Evolutionary conservation across 768 basidiomycete species (phyloP), one percentile per base, ranked within the genome.

Genomic region (Tephrocybe sp.): DNA sequence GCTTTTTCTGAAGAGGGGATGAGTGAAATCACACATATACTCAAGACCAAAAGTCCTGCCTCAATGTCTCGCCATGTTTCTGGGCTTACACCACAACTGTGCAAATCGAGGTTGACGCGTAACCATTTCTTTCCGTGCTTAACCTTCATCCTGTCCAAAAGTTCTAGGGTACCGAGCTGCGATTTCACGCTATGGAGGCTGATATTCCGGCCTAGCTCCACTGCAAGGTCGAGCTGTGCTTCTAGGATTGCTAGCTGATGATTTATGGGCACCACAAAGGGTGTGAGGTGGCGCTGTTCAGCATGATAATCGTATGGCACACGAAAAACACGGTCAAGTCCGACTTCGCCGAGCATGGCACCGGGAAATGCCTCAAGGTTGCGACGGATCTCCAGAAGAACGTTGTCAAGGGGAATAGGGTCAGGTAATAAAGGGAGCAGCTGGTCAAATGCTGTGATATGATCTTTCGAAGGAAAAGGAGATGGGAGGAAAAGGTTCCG

Each of bases 271-370:
- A 89, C 81, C 36, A 77, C 76, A 69, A 97, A 94, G 2, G 83
- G 82, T 3, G 93, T 88, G 29, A 94, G 68, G 43, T 73, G 66
- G 37, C 80, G 80, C 2, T 75, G 70, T 12, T 66, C 69, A 12
- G 75, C 70, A 13, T 68, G 68, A 21, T 75, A 78, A 45, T 81
- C 71, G 53, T 76, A 75, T 0, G 91, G 86, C 19, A 95, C 74
- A 23, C 88, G 83, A 57, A 88, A 88, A 13, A 75, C 72, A 21
- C 88, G 82, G 67, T 99, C 95, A 30, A 99, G 67, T 2, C 95
- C 95, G 5, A 98, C 86, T 69, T 99, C 95, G 33, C 95, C 95
- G 1, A 99, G 70, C 82, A 97, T 88, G 10, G 91, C 85, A 33
- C 69, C 61, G 2, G 88, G 82, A 57, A 84, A 84, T 1, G 64